phyloP scores from a whole-genome alignment of 2,329 filamentous ascomycete genomes.

The Byssoonygena ceratinophila region DNA sequence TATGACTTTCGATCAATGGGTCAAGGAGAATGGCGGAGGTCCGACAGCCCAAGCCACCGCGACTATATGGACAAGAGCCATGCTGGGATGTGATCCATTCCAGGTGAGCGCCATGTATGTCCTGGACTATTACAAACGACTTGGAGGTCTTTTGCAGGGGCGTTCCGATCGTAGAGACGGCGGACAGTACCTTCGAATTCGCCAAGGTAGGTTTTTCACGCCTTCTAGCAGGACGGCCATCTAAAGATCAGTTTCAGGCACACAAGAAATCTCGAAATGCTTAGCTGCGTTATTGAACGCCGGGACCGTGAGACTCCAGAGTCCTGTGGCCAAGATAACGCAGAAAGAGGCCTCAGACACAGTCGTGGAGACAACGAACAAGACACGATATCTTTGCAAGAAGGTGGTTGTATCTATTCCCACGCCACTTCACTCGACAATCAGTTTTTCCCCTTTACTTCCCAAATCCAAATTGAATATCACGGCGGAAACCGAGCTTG shows the following conservation, averaged over 20 bases:
- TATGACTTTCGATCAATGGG: constrained; percentile 29
- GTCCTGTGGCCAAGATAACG: background rate
- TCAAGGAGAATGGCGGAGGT: constrained; percentile 25
- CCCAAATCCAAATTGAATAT: constrained; percentile 23
- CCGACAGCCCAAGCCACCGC: constrained; percentile 28
- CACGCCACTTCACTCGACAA: constrained; percentile 20
- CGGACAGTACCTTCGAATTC: constrained; percentile 30
- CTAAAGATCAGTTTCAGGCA: background rate
- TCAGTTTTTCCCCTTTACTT: constrained; percentile 39
- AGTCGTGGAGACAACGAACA: background rate
- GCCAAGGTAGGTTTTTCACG: constrained; percentile 14
- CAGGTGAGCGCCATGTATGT: constrained; percentile 32
- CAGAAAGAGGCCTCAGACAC: background rate
- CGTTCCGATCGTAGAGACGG: constrained; percentile 30
- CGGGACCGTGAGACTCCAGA: background rate
- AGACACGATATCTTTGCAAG: background rate
- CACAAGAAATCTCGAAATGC: constrained; percentile 5
- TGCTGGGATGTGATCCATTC: constrained; percentile 32
- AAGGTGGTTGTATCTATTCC: constrained; percentile 4
- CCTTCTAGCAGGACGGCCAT: background rate
- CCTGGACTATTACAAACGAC: constrained; percentile 32
- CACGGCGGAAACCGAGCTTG: constrained; percentile 24
- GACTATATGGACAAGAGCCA: constrained; percentile 31
- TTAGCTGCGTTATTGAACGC: background rate
- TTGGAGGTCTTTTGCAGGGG: constrained; percentile 28